phyloP scores from a whole-genome alignment of 768 basidiomycete genomes.

The Naganishia friedmannii region DNA sequence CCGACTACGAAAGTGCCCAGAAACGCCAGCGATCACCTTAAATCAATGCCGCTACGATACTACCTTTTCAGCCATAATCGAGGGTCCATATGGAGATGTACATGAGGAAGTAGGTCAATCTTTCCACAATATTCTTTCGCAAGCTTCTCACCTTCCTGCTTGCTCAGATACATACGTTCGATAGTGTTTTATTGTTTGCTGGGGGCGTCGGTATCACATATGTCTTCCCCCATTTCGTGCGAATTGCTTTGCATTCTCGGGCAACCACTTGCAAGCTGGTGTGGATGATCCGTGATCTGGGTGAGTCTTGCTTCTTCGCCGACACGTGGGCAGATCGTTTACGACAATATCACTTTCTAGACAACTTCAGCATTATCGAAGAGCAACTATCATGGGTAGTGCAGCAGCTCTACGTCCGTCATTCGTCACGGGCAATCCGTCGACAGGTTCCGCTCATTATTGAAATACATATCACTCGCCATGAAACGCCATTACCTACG shows the following conservation, averaged over 20 bases:
- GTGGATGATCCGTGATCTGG: conserved; percentile 17
- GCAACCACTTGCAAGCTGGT: conserved; percentile 11
- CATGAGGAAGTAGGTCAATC: conserved; percentile 1
- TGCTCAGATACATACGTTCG: conserved; percentile 1
- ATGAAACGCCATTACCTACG: not conserved
- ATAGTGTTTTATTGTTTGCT: not conserved
- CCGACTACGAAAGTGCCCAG: not conserved
- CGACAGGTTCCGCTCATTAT: not conserved
- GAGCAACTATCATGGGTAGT: not conserved
- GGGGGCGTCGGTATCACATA: conserved; percentile 11
- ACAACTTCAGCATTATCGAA: conserved; percentile 3
- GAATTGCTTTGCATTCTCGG: conserved; percentile 4
- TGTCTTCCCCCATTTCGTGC: conserved; percentile 11
- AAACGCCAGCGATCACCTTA: too few relatives aligned
- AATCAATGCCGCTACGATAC: not conserved
- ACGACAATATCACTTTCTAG: not conserved
- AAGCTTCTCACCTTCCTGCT: not conserved
- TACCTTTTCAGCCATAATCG: not conserved
- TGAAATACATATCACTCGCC: conserved; percentile 6
- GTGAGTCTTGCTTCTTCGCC: not conserved
- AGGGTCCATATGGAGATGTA: conserved; percentile 1
- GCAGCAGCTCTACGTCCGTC: not conserved
- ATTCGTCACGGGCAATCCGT: not conserved
- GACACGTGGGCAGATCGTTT: not conserved
- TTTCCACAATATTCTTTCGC: too few relatives aligned